Evolutionary conservation across 1,284 basidiomycete genomes (phyloP).

Genomic region (Naganishia sp.): DNA sequence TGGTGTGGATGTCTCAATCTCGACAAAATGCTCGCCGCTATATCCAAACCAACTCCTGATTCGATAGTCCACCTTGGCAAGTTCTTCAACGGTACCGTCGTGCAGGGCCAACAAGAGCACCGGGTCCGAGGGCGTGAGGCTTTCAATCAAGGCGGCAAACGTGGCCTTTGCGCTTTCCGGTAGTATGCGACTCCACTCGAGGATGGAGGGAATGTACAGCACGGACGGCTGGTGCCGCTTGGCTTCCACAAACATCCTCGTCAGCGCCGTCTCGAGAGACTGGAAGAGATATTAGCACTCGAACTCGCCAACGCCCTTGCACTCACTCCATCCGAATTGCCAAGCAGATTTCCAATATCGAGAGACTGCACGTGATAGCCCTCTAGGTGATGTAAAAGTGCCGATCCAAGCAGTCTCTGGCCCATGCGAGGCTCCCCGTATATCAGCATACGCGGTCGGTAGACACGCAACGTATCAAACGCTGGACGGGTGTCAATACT

Average conservation of each 20-base stretch:
- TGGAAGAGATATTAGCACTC: conserved; percentile 44
- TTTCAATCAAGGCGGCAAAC: conserved; percentile 85
- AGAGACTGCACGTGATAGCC: conserved; percentile 94
- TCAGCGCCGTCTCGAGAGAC: conserved; percentile 88
- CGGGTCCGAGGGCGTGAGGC: conserved; percentile 85
- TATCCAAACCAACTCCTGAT: conserved; percentile 90
- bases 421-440: conserved; percentile 86
- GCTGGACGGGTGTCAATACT: conserved; percentile 58
- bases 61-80: conserved; percentile 72
- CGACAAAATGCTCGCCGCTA: conserved; percentile 71
- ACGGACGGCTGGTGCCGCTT: conserved; percentile 96
- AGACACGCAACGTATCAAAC: conserved; percentile 86
- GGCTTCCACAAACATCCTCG: conserved; percentile 96
- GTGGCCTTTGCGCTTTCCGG: conserved; percentile 82
- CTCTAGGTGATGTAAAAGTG: conserved; percentile 88
- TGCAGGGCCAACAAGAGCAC: conserved; percentile 86
- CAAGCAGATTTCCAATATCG: conserved; percentile 83
- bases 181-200: conserved; percentile 82
- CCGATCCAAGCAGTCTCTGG: conserved; percentile 84
- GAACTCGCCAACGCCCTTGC: background rate
- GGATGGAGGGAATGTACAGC: conserved; percentile 87
- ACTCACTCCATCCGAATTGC: conserved; percentile 81
- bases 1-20: conserved; percentile 60
- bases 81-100: conserved; percentile 62
- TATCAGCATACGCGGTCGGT: conserved; percentile 84